These are phyloP conservation scores for Candida maesae DNA, from an alignment of 805 yeast genomes.

Conservation along the genomic window DNA sequence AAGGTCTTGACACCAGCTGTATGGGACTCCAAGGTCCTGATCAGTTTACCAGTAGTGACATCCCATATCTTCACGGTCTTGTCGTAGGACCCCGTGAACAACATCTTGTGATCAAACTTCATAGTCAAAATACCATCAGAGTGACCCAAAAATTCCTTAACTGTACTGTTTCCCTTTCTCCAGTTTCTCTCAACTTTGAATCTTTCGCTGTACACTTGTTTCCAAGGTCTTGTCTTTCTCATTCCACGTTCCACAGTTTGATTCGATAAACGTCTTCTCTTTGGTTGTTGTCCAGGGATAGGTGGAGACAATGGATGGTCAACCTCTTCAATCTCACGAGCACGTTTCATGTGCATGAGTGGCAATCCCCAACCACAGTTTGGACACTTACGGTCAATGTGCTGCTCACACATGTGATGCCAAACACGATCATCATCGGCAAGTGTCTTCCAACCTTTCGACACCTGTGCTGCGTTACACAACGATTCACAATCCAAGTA, in stretches of 20 bases:
- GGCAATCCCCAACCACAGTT: conserved; percentile 99
- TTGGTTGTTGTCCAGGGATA: conserved; percentile 2
- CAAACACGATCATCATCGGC: conserved; percentile 97
- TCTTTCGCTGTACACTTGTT: conserved; percentile 87
- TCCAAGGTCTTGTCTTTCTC: conserved; percentile 81
- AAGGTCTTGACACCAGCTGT: conserved; percentile 81
- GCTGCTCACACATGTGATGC: conserved; percentile 98
- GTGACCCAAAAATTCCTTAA: conserved; percentile 73
- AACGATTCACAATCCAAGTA: conserved; percentile 91
- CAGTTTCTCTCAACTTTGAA: conserved; percentile 91
- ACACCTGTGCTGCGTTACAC: conserved; percentile 91
- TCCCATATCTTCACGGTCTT: conserved; percentile 93
- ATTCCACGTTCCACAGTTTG: conserved; percentile 21
- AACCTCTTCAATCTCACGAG: conserved; percentile 41
- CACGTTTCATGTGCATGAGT: conserved; percentile 80
- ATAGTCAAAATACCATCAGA: conserved; percentile 85
- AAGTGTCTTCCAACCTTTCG: conserved; percentile 76
- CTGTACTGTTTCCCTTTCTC: conserved; percentile 74
- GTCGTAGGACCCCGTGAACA: conserved; percentile 92
- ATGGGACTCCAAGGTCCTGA: conserved; percentile 85
- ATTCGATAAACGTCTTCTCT: conserved; percentile 28
- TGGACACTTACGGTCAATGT: conserved; percentile 94
- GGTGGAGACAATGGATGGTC: background rate
- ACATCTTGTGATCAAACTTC: conserved; percentile 72
- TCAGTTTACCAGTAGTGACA: conserved; percentile 67